Percentiles rank a stretch among this genome's conserved stretches.
These are phyloP conservation scores for Ogataea zsoltii DNA, from an alignment of 805 yeast genomes.

Conservation along the genomic window DNA sequence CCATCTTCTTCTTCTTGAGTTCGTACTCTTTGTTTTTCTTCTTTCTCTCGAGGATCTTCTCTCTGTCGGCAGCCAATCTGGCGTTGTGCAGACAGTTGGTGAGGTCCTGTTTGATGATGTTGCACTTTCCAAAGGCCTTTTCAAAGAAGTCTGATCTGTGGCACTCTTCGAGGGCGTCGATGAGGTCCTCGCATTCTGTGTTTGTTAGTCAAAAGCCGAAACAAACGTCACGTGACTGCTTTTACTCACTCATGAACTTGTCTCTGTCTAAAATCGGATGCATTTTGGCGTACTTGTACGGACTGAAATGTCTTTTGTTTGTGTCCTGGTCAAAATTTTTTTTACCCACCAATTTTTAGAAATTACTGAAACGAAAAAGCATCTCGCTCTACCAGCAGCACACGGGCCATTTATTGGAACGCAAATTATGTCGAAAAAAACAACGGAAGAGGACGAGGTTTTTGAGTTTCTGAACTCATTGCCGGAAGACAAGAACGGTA, in stretches of 20 bases:
- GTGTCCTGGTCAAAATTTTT: too few species aligned
- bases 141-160: conserved; percentile 68
- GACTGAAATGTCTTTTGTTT: not conserved
- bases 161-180: conserved; percentile 87
- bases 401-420: not conserved
- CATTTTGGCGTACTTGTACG: conserved; percentile 18
- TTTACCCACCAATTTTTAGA: not conserved
- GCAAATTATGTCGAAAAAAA: conserved; percentile 13
- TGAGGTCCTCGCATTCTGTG: conserved; percentile 72
- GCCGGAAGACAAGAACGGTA: conserved; percentile 48
- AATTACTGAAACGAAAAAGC: not conserved
- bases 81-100: conserved; percentile 79
- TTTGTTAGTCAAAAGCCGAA: not conserved
- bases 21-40: conserved; percentile 57
- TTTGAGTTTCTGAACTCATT: conserved; percentile 78
- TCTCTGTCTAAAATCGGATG: conserved; percentile 36
- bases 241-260: conserved; percentile 31
- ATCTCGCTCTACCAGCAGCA: not conserved
- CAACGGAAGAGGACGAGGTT: conserved; percentile 69
- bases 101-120: conserved; percentile 77
- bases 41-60: conserved; percentile 51
- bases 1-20: conserved; percentile 56
- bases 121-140: conserved; percentile 81
- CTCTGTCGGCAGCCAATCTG: conserved; percentile 62
- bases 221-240: not conserved